These are phyloP conservation scores for Cyberlindnera veronae DNA, from an alignment of 805 yeast species.

Conservation along the genomic window DNA sequence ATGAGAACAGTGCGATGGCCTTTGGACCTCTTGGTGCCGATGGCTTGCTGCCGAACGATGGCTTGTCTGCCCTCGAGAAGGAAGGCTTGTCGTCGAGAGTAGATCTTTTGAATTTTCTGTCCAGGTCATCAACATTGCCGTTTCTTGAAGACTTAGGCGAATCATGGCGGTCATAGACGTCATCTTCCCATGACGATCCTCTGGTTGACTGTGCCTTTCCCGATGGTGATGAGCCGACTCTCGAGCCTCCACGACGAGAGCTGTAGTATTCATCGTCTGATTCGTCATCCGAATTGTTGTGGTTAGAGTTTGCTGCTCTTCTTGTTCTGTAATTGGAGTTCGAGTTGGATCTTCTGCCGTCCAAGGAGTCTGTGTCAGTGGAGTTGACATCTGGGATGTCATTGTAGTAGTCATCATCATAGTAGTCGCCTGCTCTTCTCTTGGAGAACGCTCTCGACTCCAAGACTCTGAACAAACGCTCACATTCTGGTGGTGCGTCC, in stretches of 20 bases:
- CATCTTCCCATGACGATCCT: slow-evolving; percentile 79
- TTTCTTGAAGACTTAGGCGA: slow-evolving; percentile 19
- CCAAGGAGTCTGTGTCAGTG: slow-evolving; percentile 25
- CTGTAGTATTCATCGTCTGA: slow-evolving; percentile 40
- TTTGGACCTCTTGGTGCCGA: slow-evolving; percentile 46
- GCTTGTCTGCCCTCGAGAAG: slow-evolving; percentile 42
- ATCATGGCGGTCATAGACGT: slow-evolving; percentile 61
- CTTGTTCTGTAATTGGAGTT: slow-evolving; percentile 7
- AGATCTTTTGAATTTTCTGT: slow-evolving; percentile 39
- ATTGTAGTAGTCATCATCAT: slow-evolving; percentile 59
- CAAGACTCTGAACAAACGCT: slow-evolving; percentile 78
- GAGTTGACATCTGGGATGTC: slow-evolving; percentile 46
- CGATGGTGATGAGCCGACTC: slow-evolving; percentile 1
- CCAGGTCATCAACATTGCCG: slow-evolving; percentile 34
- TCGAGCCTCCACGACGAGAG: slow-evolving; percentile 21
- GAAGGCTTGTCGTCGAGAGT: slow-evolving; percentile 35
- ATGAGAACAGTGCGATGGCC: slow-evolving; percentile 86
- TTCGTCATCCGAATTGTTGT: slow-evolving; percentile 29
- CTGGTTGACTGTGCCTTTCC: slow-evolving; percentile 22
- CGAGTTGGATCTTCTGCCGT: slow-evolving; percentile 23
- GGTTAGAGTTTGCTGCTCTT: slow-evolving; percentile 17
- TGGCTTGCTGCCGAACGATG: slow-evolving; percentile 30
- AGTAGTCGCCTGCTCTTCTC: slow-evolving; percentile 41
- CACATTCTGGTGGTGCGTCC: slow-evolving; percentile 91
- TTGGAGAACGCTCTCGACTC: slow-evolving; percentile 79